phyloP scores from a whole-genome alignment of 2,329 filamentous ascomycete species.

The Mycosphaerella arachidis region DNA sequence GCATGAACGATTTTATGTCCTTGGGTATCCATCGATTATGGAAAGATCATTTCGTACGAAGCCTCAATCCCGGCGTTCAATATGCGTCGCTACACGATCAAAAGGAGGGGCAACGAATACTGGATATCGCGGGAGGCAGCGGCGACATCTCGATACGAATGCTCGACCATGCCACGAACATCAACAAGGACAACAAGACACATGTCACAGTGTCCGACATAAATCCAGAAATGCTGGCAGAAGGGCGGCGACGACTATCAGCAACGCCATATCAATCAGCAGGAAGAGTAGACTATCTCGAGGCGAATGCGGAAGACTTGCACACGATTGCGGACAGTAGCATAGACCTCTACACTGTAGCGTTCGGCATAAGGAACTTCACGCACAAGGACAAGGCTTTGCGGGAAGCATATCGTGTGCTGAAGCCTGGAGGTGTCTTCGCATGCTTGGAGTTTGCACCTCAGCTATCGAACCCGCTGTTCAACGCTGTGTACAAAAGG shows the following conservation, averaged over 20 bases:
- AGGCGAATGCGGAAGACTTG: slow-evolving; percentile 84
- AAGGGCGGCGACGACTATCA: slow-evolving; percentile 74
- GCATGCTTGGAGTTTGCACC: slow-evolving; percentile 88
- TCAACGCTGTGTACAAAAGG: slow-evolving; percentile 84
- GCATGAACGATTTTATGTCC: slow-evolving; percentile 99
- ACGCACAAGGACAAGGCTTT: slow-evolving; percentile 83
- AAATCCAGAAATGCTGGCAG: slow-evolving; percentile 88
- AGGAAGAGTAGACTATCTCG: slow-evolving; percentile 64
- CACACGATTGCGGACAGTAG: slow-evolving; percentile 60
- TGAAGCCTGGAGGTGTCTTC: slow-evolving; percentile 93
- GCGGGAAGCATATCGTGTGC: slow-evolving; percentile 75
- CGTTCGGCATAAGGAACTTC: slow-evolving; percentile 97
- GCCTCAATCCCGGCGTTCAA: slow-evolving; percentile 72
- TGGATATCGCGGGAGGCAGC: slow-evolving; percentile 94
- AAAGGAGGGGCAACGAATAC: slow-evolving; percentile 62
- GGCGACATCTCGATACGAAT: slow-evolving; percentile 97
- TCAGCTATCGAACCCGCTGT: slow-evolving; percentile 70
- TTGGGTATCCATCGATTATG: slow-evolving; percentile 93
- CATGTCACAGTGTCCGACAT: slow-evolving; percentile 92
- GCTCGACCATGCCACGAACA: slow-evolving; percentile 76
- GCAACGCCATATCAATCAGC: slow-evolving; percentile 55
- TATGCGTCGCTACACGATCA: slow-evolving; percentile 38
- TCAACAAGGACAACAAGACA: slow-evolving; percentile 75
- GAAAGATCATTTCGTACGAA: slow-evolving; percentile 95
- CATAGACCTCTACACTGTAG: slow-evolving; percentile 95